Base-by-base conservation (phyloP, 441 rosid genomes). In the Euphorbia schlechtendalii region DNA sequence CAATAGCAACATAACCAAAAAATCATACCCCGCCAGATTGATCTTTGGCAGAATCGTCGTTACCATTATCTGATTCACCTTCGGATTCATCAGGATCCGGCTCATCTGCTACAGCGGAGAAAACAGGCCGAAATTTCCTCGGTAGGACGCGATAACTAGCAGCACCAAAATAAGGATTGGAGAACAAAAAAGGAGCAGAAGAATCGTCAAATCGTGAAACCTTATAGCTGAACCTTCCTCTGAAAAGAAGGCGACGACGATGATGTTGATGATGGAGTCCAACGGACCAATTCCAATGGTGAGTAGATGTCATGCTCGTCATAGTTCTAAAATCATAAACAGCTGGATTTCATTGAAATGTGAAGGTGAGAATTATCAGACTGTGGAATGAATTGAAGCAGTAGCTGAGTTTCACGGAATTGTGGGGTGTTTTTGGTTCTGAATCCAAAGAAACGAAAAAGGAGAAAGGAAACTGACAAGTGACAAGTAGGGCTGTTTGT, bases 261-360 rank as follows among this genome's bases (percentile, higher is more conserved):
- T n/a, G n/a, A n/a, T n/a, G n/a, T n/a, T 76, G 81, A 49, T 81
- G 77, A 2, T 76, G 81, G 52, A 59, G 70, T 69, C 77, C 74
- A 41, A 72, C 69, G 45, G 83, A 77, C 78, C 83, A 84, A 65
- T 78, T 82, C 61, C 80, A 80, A 63, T 54, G 66, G 58, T 80
- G 89, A 72, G 89, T 73, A 61, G 87, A 77, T 54, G 82, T 56
- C 56, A 82, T 65, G 82, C 84, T 86, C 69, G 73, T 79, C 87
- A 81, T 87, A 30, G 71, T 81, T 85, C 78, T 41, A 45, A 25
- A 53, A 56, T 56, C 60, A 56, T 7, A 56, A 56, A 27, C 56
- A 21, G 14, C 0, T 51, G 53, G 15, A 43, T 4, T 43, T 48
- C 53, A 48, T 48, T 48, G 53, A 18, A 3, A 17, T 48, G 22